Evolutionary conservation across 495 filamentous ascomycete genomes (phyloP), one percentile per base, ranked within the genome.

Genomic region (Chaetomium fimeti): DNA sequence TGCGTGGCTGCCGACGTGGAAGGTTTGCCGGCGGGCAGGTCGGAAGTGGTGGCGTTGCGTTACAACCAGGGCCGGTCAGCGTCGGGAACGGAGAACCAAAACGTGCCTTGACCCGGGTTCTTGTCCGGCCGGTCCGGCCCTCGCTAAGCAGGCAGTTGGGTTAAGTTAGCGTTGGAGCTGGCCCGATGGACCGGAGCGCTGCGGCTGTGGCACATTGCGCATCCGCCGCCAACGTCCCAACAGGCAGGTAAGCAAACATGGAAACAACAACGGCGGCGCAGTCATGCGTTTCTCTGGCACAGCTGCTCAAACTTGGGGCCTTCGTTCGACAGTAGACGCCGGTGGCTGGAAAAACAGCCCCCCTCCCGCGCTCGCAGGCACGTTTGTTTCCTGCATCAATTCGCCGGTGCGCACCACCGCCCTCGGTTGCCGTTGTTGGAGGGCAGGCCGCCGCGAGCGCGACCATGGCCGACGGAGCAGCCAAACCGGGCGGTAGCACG

Each of bases 231-330:
- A 55, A 22, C 42, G 57, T 28, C 51, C 61, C 61, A 62, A 47
- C 61, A 56, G 24, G 61, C 45, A 51, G 29, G 29, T 32, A 38
- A 58, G 53, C 59, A 66, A 62, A 62, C 58, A 58, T 36, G 32
- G 22, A 43, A 24, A 42, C n/a, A 16, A 52, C 2, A 36, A 42
- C 59, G 43, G 52, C 43, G 32, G 53, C 36, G 54, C 53, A 59
- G 15, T 2, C 42, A 62, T 67, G 65, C 60, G 65, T 67, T 67
- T 67, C 65, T 42, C 48, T n/a, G 65, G 65, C 65, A 60, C 65
- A 62, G 60, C 60, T 51, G 7, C 8, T 18, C 58, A 42, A 49
- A 29, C 20, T 38, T 54, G 43, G 49, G 48, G 27, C 18, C 18
- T 25, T 25, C 29, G 48, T 43, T 47, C 47, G 52, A 45, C 59